Percentiles rank a stretch among this genome's conserved stretches.
Conservation (phyloP, 306 rosid genomes). For the Ziziphus jujuba region DNA sequence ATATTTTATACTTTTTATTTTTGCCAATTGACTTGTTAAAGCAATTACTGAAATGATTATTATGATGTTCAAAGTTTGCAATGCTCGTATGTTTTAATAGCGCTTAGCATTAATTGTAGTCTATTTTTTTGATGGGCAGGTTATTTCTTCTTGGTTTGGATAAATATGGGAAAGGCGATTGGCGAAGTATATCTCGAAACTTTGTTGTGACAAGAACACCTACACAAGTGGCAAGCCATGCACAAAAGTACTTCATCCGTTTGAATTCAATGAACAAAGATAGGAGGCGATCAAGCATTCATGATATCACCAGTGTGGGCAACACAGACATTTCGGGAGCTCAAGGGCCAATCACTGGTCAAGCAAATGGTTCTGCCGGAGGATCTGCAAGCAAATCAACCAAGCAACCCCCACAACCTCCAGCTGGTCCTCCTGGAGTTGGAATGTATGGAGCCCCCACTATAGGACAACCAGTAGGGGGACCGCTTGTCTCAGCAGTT, state of each 20-base stretch:
- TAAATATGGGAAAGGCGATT: constrained; percentile 95
- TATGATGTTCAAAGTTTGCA: too few relatives aligned
- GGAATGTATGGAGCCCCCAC: constrained; percentile 74
- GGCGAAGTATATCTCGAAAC: constrained; percentile 97
- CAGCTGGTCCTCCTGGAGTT: constrained; percentile 53
- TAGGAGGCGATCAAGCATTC: constrained; percentile 95
- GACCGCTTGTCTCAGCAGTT: constrained; percentile 82
- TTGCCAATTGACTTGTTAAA: too few relatives aligned
- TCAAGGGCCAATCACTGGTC: constrained; percentile 89
- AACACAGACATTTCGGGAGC: constrained; percentile 65
- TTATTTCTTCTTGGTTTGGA: constrained; percentile 92
- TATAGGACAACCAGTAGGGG: constrained; percentile 91
- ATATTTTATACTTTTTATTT: too few relatives aligned
- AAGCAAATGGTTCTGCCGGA: constrained; percentile 59
- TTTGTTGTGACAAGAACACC: constrained; percentile 95
- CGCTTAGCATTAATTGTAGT: background rate
- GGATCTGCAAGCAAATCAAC: constrained; percentile 49
- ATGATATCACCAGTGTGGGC: constrained; percentile 84
- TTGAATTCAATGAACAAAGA: constrained; percentile 95
- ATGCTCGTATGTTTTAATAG: too few relatives aligned
- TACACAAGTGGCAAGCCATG: constrained; percentile 97
- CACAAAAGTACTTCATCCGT: constrained; percentile 95
- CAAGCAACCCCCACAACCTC: constrained; percentile 51
- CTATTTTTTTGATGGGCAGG: constrained; percentile 39
- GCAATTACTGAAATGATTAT: too few relatives aligned